Percentiles rank a stretch among this genome's conserved stretches.
These are phyloP conservation scores for Phanerochaete sordida DNA, from an alignment of 768 basidiomycete genomes.

Conservation along the genomic window DNA sequence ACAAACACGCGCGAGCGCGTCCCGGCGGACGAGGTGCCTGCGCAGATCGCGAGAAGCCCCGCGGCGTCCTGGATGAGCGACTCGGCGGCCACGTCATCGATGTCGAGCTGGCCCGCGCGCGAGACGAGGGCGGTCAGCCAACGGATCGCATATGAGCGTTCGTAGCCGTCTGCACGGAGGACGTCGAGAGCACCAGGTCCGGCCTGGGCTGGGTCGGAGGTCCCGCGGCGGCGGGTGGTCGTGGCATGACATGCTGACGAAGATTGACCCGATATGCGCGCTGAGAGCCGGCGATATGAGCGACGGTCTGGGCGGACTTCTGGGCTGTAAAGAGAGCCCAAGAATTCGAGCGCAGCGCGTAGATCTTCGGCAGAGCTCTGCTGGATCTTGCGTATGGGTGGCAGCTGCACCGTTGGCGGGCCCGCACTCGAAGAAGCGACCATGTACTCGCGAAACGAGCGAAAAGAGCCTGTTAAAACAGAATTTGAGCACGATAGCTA, in stretches of 20 bases:
- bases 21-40: conserved; percentile 66
- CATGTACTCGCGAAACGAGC: no score
- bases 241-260: neutral
- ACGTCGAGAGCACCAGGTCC: conserved; percentile 19
- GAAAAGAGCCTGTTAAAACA: no score
- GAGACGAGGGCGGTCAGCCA: conserved; percentile 71
- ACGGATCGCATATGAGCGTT: conserved; percentile 61
- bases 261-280: neutral
- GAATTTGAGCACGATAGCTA: no score
- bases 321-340: conserved; percentile 56
- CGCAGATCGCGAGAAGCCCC: conserved; percentile 55
- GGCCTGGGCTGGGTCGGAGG: neutral
- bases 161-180: conserved; percentile 59
- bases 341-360: conserved; percentile 42
- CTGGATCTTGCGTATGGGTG: conserved; percentile 45
- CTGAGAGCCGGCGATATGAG: conserved; percentile 15
- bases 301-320: conserved; percentile 58
- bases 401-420: conserved; percentile 52
- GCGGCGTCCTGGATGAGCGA: conserved; percentile 50
- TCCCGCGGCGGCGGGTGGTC: neutral
- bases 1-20: conserved; percentile 46
- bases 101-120: conserved; percentile 8
- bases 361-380: conserved; percentile 35
- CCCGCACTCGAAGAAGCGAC: neutral
- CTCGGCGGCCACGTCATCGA: conserved; percentile 22